A percentile compares a stretch with the other conserved stretches of the same genome.
Evolutionary conservation across 768 basidiomycete genomes (phyloP).

Genomic region (Pleurotus djamor): DNA sequence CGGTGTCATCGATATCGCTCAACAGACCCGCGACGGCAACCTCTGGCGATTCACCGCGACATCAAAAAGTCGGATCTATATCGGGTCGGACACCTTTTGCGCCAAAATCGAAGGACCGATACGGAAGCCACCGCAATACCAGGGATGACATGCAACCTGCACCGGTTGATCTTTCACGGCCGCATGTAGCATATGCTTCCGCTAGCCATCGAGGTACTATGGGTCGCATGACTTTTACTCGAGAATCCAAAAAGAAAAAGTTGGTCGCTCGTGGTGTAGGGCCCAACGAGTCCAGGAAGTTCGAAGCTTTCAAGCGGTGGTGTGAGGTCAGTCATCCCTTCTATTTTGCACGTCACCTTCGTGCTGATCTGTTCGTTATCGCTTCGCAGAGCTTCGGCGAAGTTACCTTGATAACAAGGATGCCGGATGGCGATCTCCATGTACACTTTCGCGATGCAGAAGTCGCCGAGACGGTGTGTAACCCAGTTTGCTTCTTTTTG

Average conservation of each 20-base stretch:
- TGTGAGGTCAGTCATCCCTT: constrained; percentile 55
- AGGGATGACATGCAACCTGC: not conserved
- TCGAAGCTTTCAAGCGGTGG: constrained; percentile 72
- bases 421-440: constrained; percentile 79
- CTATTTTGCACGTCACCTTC: not conserved
- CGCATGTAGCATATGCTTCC: constrained; percentile 33
- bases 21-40: constrained; percentile 14
- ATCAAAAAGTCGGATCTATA: constrained; percentile 5
- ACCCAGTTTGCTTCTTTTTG: not conserved
- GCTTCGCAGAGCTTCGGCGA: constrained; percentile 71
- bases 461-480: constrained; percentile 75
- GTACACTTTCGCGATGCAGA: constrained; percentile 73
- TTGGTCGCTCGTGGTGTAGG: constrained; percentile 72
- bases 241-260: constrained; percentile 55
- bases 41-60: constrained; percentile 7
- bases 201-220: constrained; percentile 19
- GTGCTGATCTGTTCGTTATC: constrained; percentile 3
- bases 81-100: constrained; percentile 15
- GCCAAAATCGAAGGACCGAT: constrained; percentile 13
- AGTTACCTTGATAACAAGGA: constrained; percentile 65
- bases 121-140: constrained; percentile 2
- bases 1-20: constrained; percentile 6
- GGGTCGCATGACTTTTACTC: constrained; percentile 35
- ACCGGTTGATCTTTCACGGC: constrained; percentile 17
- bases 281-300: constrained; percentile 54